Conservation (phyloP, 164 flowering plant species). For the Platanus orientalis region DNA sequence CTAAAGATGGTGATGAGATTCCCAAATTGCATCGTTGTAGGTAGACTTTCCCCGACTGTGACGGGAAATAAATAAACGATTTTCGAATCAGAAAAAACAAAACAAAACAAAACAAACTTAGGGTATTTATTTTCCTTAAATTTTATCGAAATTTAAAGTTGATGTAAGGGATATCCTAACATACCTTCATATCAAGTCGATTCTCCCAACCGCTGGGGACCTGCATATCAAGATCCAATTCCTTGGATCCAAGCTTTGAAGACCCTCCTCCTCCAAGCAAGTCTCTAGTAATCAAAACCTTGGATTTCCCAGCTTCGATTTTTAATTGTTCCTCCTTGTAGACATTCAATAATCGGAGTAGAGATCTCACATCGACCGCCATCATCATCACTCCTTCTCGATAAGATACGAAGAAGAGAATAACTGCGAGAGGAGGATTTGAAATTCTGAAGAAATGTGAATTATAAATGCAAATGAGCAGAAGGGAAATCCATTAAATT, state of each 20-base stretch:
- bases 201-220: slow-evolving; percentile 55
- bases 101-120: background rate
- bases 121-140: too few species aligned
- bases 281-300: slow-evolving; percentile 55
- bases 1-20: slow-evolving; percentile 22
- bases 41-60: slow-evolving; percentile 69
- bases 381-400: slow-evolving; percentile 14
- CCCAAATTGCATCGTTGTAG: slow-evolving; percentile 49
- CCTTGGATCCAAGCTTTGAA: slow-evolving; percentile 37
- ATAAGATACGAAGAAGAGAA: background rate
- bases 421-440: background rate
- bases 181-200: slow-evolving; percentile 30
- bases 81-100: background rate
- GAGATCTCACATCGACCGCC: slow-evolving; percentile 69
- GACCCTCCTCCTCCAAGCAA: slow-evolving; percentile 43
- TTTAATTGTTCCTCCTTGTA: slow-evolving; percentile 29
- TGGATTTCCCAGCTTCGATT: slow-evolving; percentile 16
- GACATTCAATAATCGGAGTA: slow-evolving; percentile 33
- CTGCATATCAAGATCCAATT: slow-evolving; percentile 77
- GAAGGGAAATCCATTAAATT: slow-evolving; percentile 6
- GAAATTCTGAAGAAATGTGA: background rate
- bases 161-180: too few species aligned
- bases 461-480: background rate
- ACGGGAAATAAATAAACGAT: background rate
- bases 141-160: too few species aligned